phyloP scores from a whole-genome alignment of 176 grass and related monocot species.

The Bothriochloa decipiens region DNA sequence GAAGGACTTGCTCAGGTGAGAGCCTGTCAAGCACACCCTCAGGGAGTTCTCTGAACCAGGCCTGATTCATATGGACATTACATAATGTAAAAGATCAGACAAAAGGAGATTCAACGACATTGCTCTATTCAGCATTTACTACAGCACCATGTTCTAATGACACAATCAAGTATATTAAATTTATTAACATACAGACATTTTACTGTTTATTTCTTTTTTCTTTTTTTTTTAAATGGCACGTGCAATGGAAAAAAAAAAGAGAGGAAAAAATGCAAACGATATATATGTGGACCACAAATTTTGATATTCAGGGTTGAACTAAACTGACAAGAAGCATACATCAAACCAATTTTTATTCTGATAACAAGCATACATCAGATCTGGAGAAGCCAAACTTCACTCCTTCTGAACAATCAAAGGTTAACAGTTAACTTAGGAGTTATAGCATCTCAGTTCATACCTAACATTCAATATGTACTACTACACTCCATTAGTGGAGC shows the following conservation, averaged over 20 bases:
- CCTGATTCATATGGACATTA: conserved; percentile 44
- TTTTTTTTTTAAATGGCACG: background rate
- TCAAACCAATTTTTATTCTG: background rate
- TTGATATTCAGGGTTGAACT: conserved; percentile 4
- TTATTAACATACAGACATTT: background rate
- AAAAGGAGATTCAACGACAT: background rate
- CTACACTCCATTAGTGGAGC: background rate
- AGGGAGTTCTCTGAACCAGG: conserved; percentile 97
- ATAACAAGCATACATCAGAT: background rate
- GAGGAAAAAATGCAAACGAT: background rate
- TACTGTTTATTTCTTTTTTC: background rate
- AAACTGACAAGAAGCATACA: background rate
- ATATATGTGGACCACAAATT: background rate
- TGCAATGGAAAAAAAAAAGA: background rate
- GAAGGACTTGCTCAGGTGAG: conserved; percentile 86
- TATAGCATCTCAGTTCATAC: background rate
- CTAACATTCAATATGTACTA: background rate
- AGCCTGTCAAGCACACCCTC: conserved; percentile 85
- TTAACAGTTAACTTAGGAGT: background rate
- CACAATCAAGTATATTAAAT: background rate
- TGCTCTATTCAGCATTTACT: background rate
- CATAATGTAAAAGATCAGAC: conserved; percentile 5
- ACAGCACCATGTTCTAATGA: background rate
- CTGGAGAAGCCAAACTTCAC: conserved; percentile 2
- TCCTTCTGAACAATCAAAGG: background rate